These are phyloP conservation scores for Hypoxylon cercidicola DNA, from an alignment of 495 filamentous ascomycete species.

Conservation along the genomic window DNA sequence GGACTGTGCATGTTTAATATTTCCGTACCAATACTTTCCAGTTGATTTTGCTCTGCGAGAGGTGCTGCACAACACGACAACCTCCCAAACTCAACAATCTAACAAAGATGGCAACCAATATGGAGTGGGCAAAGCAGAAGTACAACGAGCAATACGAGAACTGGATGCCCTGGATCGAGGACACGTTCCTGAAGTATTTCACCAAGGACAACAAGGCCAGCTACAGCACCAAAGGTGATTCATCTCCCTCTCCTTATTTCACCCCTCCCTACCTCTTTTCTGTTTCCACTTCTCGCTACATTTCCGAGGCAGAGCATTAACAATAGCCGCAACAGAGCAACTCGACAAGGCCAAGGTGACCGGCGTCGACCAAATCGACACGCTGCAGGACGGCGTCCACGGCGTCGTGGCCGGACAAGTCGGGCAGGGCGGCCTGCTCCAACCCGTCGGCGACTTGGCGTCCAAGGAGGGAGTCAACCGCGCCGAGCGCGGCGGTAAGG, in stretches of 20 bases:
- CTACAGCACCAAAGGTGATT: constrained; percentile 68
- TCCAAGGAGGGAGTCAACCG: constrained; percentile 74
- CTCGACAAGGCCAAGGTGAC: constrained; percentile 75
- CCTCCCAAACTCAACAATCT: not conserved
- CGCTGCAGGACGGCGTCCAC: constrained; percentile 70
- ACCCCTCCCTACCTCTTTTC: too few species aligned
- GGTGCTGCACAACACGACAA: not conserved
- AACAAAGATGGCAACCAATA: constrained; percentile 8
- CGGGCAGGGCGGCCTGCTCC: constrained; percentile 69
- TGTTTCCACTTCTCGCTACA: not conserved
- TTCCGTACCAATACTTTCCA: too few species aligned
- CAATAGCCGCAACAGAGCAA: constrained; percentile 56
- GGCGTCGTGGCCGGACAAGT: constrained; percentile 67
- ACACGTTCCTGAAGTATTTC: constrained; percentile 74
- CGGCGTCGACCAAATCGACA: constrained; percentile 67
- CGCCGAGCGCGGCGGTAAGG: constrained; percentile 69
- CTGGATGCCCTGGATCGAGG: constrained; percentile 82
- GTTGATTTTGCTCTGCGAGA: too few species aligned
- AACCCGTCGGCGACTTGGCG: constrained; percentile 66
- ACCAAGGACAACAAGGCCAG: constrained; percentile 78
- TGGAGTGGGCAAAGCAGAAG: constrained; percentile 66
- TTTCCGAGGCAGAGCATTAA: not conserved
- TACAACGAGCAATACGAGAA: constrained; percentile 75
- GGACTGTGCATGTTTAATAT: not conserved
- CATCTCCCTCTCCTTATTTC: constrained; percentile 1